Evolutionary conservation across 2,329 filamentous ascomycete species (phyloP).

Genomic region (Diaporthe capsici): DNA sequence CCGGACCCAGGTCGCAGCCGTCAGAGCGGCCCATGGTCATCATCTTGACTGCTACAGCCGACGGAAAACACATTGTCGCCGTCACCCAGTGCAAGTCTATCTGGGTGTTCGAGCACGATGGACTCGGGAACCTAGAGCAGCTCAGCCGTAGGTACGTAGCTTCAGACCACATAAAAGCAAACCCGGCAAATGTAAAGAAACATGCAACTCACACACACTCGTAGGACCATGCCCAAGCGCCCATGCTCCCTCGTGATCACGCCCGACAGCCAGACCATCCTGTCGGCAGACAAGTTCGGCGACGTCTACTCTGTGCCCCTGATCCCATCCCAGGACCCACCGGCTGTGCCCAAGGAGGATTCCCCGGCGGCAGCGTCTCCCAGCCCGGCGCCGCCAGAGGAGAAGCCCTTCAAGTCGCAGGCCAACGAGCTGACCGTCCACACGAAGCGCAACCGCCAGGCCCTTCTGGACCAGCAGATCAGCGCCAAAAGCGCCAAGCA

Average conservation of each 20-base stretch:
- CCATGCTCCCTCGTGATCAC: conserved; percentile 83
- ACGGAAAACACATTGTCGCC: conserved; percentile 79
- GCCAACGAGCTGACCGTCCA: conserved; percentile 74
- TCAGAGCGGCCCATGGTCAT: conserved; percentile 66
- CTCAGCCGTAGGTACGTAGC: conserved; percentile 77
- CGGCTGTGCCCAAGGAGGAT: conserved; percentile 8
- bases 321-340: conserved; percentile 53
- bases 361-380: conserved; percentile 45
- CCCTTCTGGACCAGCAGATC: conserved; percentile 71
- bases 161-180: background rate
- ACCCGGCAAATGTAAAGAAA: background rate
- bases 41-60: conserved; percentile 73
- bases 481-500: conserved; percentile 50
- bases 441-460: conserved; percentile 73
- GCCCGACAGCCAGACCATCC: conserved; percentile 77
- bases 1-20: conserved; percentile 30
- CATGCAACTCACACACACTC: conserved; percentile 27
- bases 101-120: conserved; percentile 81
- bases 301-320: conserved; percentile 94
- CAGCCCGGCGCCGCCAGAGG: conserved; percentile 36
- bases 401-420: conserved; percentile 59
- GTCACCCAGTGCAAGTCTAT: conserved; percentile 94
- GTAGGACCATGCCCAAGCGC: conserved; percentile 88
- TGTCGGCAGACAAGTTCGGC: conserved; percentile 95
- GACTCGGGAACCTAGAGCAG: conserved; percentile 72